Evolutionary conservation across 164 flowering plant genomes (phyloP).

Genomic region (Dillenia turbinata): DNA sequence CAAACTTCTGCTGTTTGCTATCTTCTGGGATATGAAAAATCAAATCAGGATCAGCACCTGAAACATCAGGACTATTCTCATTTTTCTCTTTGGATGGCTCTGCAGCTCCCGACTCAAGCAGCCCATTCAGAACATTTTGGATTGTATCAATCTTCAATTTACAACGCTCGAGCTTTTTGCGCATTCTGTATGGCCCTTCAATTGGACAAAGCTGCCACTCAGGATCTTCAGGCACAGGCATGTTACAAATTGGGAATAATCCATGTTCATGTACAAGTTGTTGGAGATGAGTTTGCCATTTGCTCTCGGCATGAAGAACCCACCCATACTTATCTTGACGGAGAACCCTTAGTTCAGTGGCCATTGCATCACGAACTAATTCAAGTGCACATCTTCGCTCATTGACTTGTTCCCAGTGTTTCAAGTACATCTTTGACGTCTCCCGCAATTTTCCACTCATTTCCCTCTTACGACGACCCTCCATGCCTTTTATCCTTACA

Average conservation of each 20-base stretch:
- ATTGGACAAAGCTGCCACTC: constrained; percentile 99
- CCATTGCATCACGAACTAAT: constrained; percentile 83
- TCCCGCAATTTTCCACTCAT: constrained; percentile 72
- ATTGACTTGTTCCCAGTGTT: constrained; percentile 87
- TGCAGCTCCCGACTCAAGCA: constrained; percentile 37
- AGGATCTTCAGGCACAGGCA: constrained; percentile 44
- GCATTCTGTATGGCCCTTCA: constrained; percentile 99
- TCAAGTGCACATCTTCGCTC: constrained; percentile 94
- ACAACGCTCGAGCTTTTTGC: constrained; percentile 92
- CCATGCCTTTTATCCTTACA: constrained; percentile 91
- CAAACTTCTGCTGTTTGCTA: constrained; percentile 35
- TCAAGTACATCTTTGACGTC: constrained; percentile 52
- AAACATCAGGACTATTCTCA: constrained; percentile 42
- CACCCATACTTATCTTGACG: constrained; percentile 99
- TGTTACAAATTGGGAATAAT: constrained; percentile 60
- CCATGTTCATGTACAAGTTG: constrained; percentile 98
- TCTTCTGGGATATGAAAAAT: constrained; percentile 50
- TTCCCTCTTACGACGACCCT: constrained; percentile 85
- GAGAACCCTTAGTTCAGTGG: constrained; percentile 90
- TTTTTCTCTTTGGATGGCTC: constrained; percentile 41
- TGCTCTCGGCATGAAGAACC: constrained; percentile 99
- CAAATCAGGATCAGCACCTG: constrained; percentile 54
- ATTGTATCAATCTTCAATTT: constrained; percentile 67
- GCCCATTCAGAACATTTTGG: constrained; percentile 55
- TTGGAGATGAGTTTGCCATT: constrained; percentile 94